Base-by-base conservation (phyloP, 441 rosid species). In the Hura crepitans region DNA sequence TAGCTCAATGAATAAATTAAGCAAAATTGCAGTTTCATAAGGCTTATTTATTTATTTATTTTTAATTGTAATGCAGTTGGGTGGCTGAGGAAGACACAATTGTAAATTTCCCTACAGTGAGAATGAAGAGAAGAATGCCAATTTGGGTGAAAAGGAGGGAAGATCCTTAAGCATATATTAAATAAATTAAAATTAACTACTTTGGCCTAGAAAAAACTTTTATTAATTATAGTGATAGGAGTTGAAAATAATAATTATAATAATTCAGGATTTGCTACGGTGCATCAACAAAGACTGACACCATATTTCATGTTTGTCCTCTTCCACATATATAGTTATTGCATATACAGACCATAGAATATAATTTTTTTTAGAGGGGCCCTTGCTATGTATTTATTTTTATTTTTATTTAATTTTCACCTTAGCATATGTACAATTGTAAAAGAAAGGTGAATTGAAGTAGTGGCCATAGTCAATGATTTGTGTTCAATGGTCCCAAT, bases 91-190 rank as follows among this genome's bases (percentile, higher is more conserved):
- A 87, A 49, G 97, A 95, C 55, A 84, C 87, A 12, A 75, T 89
- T 25, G 84, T 90, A 61, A 86, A 90, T 78, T 95, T 95, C 66
- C 99, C 99, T 2, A 95, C 97, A 1, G 98, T 88, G 37, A 88
- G 96, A 79, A 84, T 90, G 96, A 92, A 89, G 86, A 88, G 84
- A 67, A 84, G 87, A 74, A 73, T 92, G 95, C 98, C 98, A 30
- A 76, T 92, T 73, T 85, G 99, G 97, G 89, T 95, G 72, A 84
- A 85, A 80, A 80, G 87, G 71, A 89, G 80, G 77, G 79, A 62
- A 67, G 75, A 63, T 30, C 3, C 0, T 46, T 13, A 72, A 4
- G 6, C 35, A 61, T 37, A 5, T 18, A 23, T n/a, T 10, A 6
- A 59, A 7, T 12, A 8, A 2, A 28, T 57, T 3, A 27, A 28